Conservation (phyloP, 2,329 filamentous ascomycete genomes). For the Fusarium vanettenii region DNA sequence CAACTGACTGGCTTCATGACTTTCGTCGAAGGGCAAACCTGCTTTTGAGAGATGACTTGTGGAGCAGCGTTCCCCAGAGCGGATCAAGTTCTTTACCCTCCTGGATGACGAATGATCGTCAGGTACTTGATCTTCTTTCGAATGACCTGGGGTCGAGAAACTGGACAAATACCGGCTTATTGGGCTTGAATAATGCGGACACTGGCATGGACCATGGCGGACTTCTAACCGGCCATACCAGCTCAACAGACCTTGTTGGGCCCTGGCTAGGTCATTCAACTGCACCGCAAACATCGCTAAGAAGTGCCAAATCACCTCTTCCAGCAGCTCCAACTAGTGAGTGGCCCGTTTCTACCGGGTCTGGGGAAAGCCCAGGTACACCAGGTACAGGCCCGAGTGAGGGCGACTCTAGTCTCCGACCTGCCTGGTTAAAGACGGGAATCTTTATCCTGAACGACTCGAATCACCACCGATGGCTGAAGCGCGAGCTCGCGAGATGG, state of each 20-base stretch:
- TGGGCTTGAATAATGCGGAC: no score
- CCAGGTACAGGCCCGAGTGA: neutral
- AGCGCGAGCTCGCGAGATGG: slow-evolving; percentile 42
- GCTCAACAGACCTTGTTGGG: neutral
- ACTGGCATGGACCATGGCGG: neutral
- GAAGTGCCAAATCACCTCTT: slow-evolving; percentile 2
- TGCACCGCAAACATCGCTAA: neutral
- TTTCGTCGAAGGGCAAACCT: slow-evolving; percentile 19
- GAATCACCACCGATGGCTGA: slow-evolving; percentile 41
- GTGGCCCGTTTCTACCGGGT: neutral
- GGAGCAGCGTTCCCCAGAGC: neutral
- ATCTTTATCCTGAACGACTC: slow-evolving; percentile 41
- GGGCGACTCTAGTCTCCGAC: slow-evolving; percentile 8
- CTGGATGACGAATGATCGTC: neutral
- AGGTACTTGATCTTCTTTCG: neutral
- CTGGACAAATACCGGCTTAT: neutral
- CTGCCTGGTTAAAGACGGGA: slow-evolving; percentile 25
- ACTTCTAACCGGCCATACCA: neutral
- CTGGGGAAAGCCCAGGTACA: neutral
- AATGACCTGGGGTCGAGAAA: neutral
- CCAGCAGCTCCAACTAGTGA: neutral
- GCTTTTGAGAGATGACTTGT: neutral
- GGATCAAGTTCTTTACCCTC: neutral
- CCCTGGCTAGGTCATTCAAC: neutral
- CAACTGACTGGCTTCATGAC: slow-evolving; percentile 12